Evolutionary conservation across 306 rosid species (phyloP).

Genomic region (Adenanthera pavonina): DNA sequence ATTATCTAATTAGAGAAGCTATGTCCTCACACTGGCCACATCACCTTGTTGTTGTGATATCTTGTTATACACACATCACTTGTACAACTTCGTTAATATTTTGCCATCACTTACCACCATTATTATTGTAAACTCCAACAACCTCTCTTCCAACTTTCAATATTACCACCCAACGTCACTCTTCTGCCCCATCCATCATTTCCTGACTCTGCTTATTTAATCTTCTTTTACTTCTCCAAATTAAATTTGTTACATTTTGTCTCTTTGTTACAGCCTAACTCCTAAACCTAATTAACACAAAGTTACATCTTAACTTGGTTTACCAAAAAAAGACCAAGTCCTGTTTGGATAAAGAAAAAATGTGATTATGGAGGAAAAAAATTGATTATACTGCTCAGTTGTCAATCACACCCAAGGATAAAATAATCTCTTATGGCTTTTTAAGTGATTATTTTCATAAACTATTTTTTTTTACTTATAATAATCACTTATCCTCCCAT

Average conservation of each 20-base stretch:
- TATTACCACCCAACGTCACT: not conserved
- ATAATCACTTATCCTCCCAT: no score
- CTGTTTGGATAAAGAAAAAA: no score
- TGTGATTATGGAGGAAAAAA: no score
- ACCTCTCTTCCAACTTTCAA: slow-evolving; percentile 2
- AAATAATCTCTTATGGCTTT: no score
- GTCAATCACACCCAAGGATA: no score
- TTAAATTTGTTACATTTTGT: not conserved
- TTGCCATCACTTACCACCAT: not conserved
- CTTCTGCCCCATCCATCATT: not conserved
- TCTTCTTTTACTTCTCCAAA: not conserved
- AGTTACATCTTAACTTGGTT: slow-evolving; percentile 1
- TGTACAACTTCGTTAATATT: not conserved
- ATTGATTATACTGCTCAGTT: no score
- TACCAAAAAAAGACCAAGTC: not conserved
- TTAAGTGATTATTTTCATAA: no score
- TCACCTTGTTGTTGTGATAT: not conserved
- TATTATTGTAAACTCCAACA: not conserved
- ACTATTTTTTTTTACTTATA: no score
- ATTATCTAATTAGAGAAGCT: no score
- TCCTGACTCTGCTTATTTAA: not conserved
- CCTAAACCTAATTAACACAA: not conserved
- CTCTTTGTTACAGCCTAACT: not conserved
- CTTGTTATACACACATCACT: not conserved
- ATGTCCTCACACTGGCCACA: not conserved